A percentile compares a stretch with the other conserved stretches of the same genome.
phyloP scores from a whole-genome alignment of 306 rosid species.

The Acacia acuminata region DNA sequence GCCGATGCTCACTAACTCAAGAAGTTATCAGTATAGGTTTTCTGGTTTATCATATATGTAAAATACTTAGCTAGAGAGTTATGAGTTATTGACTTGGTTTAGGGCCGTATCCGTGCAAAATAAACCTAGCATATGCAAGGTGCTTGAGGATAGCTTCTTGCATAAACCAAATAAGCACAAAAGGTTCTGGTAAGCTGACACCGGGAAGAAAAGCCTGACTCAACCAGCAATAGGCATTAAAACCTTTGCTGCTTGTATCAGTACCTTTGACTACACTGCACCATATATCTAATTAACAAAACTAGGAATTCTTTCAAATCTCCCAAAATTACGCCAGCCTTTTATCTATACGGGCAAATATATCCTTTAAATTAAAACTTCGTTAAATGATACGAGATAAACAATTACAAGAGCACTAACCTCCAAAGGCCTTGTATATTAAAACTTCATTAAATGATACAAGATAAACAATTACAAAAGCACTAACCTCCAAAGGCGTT shows the following conservation, averaged over 20 bases:
- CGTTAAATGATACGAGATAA: background rate
- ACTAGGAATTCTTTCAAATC: background rate
- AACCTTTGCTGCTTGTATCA: background rate
- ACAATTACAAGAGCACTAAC: slow-evolving; percentile 17
- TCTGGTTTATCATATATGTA: background rate
- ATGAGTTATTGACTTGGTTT: background rate
- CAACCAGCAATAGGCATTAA: background rate
- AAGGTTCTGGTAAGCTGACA: background rate
- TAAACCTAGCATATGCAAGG: background rate
- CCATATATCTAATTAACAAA: background rate
- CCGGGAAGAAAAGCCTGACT: background rate
- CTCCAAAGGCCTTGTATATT: too few relatives aligned
- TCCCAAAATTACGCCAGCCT: background rate
- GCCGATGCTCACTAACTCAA: background rate
- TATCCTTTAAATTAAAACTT: slow-evolving; percentile 6
- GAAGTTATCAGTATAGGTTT: background rate
- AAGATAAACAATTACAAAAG: slow-evolving; percentile 15
- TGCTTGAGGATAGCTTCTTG: background rate
- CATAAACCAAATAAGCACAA: background rate
- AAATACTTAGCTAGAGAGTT: background rate
- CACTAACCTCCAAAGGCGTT: slow-evolving; percentile 83
- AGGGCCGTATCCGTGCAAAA: background rate
- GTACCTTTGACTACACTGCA: background rate
- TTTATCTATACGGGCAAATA: slow-evolving; percentile 3
- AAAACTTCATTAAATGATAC: background rate